Evolutionary conservation across 495 filamentous ascomycete species (phyloP), one percentile per base, ranked within the genome.

Genomic region (Eremomyces bilateralis): DNA sequence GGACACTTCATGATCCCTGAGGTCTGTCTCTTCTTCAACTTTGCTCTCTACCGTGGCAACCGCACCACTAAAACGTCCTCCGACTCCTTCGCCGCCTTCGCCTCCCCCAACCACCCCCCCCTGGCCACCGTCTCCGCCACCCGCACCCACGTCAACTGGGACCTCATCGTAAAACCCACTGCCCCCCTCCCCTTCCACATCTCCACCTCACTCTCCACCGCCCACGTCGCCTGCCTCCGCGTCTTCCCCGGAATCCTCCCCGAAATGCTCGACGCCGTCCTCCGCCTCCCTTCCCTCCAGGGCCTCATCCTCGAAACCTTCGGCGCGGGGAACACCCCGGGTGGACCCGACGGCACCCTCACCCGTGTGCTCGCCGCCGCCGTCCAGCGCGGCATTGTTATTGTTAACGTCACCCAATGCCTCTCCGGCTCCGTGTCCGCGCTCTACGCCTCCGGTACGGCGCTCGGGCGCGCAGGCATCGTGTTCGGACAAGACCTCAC

Each of bases 1-100:
- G 85, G 84, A 31, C 88, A 90, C 36, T 97, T 94, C 54, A 79
- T 82, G 59, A 83, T 97, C 42, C 84, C 88, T 0, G 88, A 97
- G 51, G 84, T 97, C 20, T 85, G 81, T 50, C 62, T 97, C 30
- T 94, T 90, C 60, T 97, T 97, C 63, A 79, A 88, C 53, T 76
- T 90, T 57, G 78, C 65, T 32, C 66, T 97, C n/a, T 91, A 78
- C 53, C 72, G 88, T 11, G 88, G 84, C 11, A 94, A 94, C 50
- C 66, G 88, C 29, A 65, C 74, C 2, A 92, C 80, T 37, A 97
- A 97, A 54, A 67, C 85, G 21, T 83, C 83, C 16, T 76, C 88
- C 0, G 76, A 73, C 33, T 71, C 78, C 25, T 93, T 92, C 50
- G 67, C 72, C 13, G 88, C 84, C 2, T 97, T 97, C 47, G 69